Evolutionary conservation across 2,329 filamentous ascomycete species (phyloP).

Genomic region (Fusarium nelsonii): DNA sequence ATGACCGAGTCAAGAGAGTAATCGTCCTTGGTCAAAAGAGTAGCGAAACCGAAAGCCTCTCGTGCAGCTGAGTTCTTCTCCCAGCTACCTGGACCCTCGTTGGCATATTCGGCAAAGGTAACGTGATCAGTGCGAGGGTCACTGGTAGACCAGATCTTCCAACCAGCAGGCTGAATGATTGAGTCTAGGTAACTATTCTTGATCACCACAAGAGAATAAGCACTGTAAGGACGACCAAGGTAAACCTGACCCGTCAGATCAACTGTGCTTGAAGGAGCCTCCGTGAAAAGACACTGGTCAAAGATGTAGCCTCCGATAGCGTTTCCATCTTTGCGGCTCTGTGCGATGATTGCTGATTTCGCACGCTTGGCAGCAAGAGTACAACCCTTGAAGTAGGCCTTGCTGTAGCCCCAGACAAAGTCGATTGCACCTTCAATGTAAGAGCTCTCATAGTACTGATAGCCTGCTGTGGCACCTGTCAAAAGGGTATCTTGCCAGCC

Average conservation of each 20-base stretch:
- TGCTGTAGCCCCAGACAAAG: slow-evolving; percentile 45
- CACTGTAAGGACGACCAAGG: slow-evolving; percentile 61
- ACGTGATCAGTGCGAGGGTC: slow-evolving; percentile 69
- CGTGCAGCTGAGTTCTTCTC: slow-evolving; percentile 41
- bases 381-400: slow-evolving; percentile 44
- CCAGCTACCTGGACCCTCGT: slow-evolving; percentile 60
- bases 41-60: slow-evolving; percentile 37
- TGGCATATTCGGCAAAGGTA: slow-evolving; percentile 69
- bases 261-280: slow-evolving; percentile 37
- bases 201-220: slow-evolving; percentile 60
- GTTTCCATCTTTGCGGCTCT: slow-evolving; percentile 44
- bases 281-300: slow-evolving; percentile 55
- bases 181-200: slow-evolving; percentile 61
- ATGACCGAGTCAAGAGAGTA: slow-evolving; percentile 36
- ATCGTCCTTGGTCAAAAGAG: slow-evolving; percentile 35
- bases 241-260: slow-evolving; percentile 55
- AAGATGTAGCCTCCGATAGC: slow-evolving; percentile 57
- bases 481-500: slow-evolving; percentile 36
- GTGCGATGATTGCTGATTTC: slow-evolving; percentile 45
- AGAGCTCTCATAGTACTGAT: slow-evolving; percentile 41
- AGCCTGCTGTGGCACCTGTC: slow-evolving; percentile 32
- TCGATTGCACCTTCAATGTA: slow-evolving; percentile 42
- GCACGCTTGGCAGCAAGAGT: slow-evolving; percentile 36
- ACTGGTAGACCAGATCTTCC: slow-evolving; percentile 66
- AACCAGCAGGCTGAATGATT: slow-evolving; percentile 42